Percentiles rank a stretch among this genome's conserved stretches.
phyloP scores from a whole-genome alignment of 345 rosid genomes.

The Melaleuca quinquenervia region DNA sequence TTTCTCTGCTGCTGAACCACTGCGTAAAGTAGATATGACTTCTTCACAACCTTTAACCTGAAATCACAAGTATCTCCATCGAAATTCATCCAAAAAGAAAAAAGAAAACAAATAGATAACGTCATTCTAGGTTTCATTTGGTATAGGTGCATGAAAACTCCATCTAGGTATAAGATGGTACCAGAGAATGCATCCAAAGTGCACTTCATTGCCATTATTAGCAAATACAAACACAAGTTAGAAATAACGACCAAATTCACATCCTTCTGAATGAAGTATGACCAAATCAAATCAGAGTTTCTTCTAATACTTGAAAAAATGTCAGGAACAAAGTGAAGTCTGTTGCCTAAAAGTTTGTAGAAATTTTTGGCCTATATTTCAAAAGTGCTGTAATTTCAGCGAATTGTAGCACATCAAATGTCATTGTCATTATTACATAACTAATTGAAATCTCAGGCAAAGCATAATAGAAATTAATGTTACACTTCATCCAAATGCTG shows the following conservation, averaged over 20 bases:
- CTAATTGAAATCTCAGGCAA: neutral
- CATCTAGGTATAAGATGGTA: neutral
- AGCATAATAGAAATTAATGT: neutral
- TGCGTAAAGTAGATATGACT: conserved; percentile 70
- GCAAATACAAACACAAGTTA: neutral
- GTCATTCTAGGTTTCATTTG: neutral
- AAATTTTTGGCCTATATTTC: neutral
- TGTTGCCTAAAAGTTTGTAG: neutral
- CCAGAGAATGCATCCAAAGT: neutral
- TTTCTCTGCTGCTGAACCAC: conserved; percentile 94
- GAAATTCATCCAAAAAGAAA: neutral
- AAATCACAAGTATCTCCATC: neutral
- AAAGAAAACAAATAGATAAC: neutral
- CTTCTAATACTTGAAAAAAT: neutral
- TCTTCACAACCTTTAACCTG: conserved; percentile 83
- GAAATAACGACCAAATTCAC: neutral
- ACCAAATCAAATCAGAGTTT: neutral
- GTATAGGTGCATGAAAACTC: neutral
- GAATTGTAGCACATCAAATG: neutral
- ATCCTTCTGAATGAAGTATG: neutral
- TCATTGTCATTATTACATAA: neutral
- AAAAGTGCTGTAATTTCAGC: neutral
- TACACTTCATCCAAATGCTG: neutral
- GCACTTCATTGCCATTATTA: neutral
- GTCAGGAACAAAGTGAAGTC: neutral